phyloP scores from a whole-genome alignment of 371 early-diverging fungal genomes.

The Mortierella sp. region DNA sequence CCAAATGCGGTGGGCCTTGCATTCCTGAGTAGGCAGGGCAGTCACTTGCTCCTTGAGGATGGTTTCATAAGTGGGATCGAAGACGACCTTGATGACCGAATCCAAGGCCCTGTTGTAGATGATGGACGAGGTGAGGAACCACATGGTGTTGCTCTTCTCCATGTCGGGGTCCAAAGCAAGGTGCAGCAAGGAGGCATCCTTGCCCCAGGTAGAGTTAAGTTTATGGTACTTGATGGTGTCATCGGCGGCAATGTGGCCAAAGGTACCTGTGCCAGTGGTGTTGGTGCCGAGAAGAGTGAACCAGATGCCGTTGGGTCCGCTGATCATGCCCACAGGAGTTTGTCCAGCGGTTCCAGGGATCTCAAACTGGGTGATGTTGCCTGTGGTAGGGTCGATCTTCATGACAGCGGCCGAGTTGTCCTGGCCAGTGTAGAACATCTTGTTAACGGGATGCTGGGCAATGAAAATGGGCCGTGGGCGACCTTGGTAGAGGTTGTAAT shows the following conservation, averaged over 20 bases:
- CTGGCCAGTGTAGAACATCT: slow-evolving; percentile 26
- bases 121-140: slow-evolving; percentile 40
- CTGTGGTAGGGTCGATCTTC: slow-evolving; percentile 16
- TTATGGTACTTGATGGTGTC: slow-evolving; percentile 18
- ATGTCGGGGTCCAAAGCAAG: slow-evolving; percentile 22
- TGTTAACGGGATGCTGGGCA: slow-evolving; percentile 25
- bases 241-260: slow-evolving; percentile 18
- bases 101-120: slow-evolving; percentile 27
- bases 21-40: slow-evolving; percentile 24
- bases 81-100: slow-evolving; percentile 30
- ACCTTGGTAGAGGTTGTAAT: slow-evolving; percentile 15
- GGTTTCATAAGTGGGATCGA: slow-evolving; percentile 8
- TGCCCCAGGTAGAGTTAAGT: slow-evolving; percentile 2
- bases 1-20: slow-evolving; percentile 31
- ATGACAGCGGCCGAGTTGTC: slow-evolving; percentile 20
- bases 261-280: slow-evolving; percentile 26
- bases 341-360: slow-evolving; percentile 8
- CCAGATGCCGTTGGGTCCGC: slow-evolving; percentile 33
- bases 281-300: slow-evolving; percentile 21
- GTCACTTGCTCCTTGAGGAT: slow-evolving; percentile 22
- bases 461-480: slow-evolving; percentile 24
- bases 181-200: slow-evolving; percentile 24
- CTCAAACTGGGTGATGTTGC: slow-evolving; percentile 1
- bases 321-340: slow-evolving; percentile 36
- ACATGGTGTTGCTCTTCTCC: slow-evolving; percentile 8